Conservation (phyloP, 345 rosid genomes). For the Dipteronia dyeriana region DNA sequence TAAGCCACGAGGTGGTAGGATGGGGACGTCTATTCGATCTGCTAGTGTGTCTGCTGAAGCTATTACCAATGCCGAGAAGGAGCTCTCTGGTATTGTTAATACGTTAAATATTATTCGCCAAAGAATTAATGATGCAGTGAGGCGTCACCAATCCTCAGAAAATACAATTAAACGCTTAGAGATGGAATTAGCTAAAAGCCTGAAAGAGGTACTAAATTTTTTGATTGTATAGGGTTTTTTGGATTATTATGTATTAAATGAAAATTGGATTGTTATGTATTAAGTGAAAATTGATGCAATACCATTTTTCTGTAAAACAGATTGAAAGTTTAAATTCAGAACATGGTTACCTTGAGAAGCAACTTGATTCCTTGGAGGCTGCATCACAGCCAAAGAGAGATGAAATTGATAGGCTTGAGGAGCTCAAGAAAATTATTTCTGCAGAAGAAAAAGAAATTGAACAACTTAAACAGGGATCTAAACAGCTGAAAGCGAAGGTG, state of each 20-base stretch:
- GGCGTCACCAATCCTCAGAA: slow-evolving; percentile 63
- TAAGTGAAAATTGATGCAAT: slow-evolving; percentile 11
- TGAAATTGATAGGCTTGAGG: slow-evolving; percentile 64
- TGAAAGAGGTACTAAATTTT: slow-evolving; percentile 63
- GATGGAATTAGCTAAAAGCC: slow-evolving; percentile 89
- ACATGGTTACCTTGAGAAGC: slow-evolving; percentile 69
- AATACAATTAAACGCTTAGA: slow-evolving; percentile 58
- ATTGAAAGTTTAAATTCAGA: slow-evolving; percentile 79
- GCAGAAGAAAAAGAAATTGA: slow-evolving; percentile 75
- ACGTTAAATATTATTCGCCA: slow-evolving; percentile 57
- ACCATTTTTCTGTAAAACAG: slow-evolving; percentile 39
- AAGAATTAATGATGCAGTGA: slow-evolving; percentile 65
- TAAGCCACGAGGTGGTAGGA: slow-evolving; percentile 95
- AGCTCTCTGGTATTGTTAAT: slow-evolving; percentile 59
- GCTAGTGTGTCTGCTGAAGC: slow-evolving; percentile 73
- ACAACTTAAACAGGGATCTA: slow-evolving; percentile 65
- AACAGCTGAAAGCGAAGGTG: slow-evolving; percentile 77
- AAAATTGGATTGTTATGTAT: slow-evolving; percentile 20
- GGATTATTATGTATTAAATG: slow-evolving; percentile 11
- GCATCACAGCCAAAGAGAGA: slow-evolving; percentile 77
- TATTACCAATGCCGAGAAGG: slow-evolving; percentile 67
- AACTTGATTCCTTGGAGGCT: slow-evolving; percentile 74
- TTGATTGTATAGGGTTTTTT: slow-evolving; percentile 2
- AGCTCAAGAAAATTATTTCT: slow-evolving; percentile 58
- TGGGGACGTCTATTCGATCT: slow-evolving; percentile 90